phyloP scores from a whole-genome alignment of 352 stramenopile species.

The Globisporangium iwayamae region DNA sequence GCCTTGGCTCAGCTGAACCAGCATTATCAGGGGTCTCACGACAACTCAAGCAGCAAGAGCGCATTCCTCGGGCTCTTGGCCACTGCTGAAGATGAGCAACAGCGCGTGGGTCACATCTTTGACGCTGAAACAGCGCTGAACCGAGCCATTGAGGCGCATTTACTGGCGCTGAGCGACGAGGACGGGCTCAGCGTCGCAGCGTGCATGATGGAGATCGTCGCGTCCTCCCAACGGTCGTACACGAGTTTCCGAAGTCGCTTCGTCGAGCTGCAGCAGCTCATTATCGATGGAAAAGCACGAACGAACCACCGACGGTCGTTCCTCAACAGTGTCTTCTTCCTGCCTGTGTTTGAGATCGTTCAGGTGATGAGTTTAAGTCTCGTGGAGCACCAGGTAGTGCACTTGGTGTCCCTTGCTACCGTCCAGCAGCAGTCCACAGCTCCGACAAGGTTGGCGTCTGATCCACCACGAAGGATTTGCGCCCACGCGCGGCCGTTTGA shows the following conservation, averaged over 20 bases:
- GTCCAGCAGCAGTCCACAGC: not conserved
- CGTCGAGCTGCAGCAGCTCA: constrained; percentile 27
- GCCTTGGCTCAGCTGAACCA: not conserved
- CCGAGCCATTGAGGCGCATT: constrained; percentile 1
- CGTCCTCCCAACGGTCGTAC: constrained; percentile 37
- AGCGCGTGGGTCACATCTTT: not conserved
- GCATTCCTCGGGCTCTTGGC: constrained; percentile 4
- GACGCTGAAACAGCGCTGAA: not conserved
- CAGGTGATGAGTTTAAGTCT: constrained; percentile 37
- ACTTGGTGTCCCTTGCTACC: constrained; percentile 14
- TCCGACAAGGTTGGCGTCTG: not conserved
- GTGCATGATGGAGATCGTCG: constrained; percentile 59
- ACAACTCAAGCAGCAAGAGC: not conserved
- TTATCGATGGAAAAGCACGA: constrained; percentile 35
- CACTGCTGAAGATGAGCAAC: not conserved
- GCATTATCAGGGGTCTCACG: constrained; percentile 5
- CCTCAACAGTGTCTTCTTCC: constrained; percentile 43
- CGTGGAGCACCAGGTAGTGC: constrained; percentile 48
- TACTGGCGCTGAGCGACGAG: constrained; percentile 45
- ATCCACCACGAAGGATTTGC: constrained; percentile 8
- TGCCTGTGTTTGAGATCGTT: constrained; percentile 43
- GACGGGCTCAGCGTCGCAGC: constrained; percentile 57
- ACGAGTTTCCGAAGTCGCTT: constrained; percentile 32
- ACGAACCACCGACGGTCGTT: constrained; percentile 65
- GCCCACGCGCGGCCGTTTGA: constrained; percentile 26